phyloP scores from a whole-genome alignment of 331 rosid species.

The Arachis monticola region DNA sequence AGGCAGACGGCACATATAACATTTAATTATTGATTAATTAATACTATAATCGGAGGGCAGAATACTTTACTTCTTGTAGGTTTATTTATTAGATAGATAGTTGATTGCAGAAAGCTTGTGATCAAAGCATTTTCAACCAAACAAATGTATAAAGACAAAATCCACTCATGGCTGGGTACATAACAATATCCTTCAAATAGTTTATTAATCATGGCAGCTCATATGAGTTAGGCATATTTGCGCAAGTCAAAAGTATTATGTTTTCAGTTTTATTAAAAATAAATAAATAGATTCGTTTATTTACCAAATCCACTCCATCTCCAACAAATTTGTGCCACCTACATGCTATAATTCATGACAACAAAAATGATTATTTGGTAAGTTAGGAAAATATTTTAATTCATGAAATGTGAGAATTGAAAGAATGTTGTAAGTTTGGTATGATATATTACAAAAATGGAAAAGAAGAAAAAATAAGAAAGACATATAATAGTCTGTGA shows the following conservation, averaged over 20 bases:
- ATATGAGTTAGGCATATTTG: constrained; percentile 17
- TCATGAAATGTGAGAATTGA: not conserved
- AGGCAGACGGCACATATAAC: constrained; percentile 21
- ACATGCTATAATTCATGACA: too few species aligned
- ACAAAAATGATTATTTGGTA: not conserved
- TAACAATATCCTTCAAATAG: not conserved
- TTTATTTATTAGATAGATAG: not conserved
- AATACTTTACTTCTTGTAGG: not conserved
- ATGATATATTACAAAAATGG: too few species aligned
- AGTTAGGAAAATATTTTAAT: not conserved
- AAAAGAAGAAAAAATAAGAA: too few species aligned
- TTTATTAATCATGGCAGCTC: constrained; percentile 8
- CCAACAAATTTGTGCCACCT: not conserved
- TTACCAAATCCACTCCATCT: not conserved
- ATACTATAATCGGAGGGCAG: not conserved
- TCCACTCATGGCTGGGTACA: not conserved
- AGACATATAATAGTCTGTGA: too few species aligned
- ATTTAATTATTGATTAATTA: not conserved
- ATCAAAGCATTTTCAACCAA: constrained; percentile 16
- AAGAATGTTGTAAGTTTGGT: too few species aligned
- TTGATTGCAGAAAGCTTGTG: not conserved
- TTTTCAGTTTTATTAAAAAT: not conserved
- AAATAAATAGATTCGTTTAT: not conserved
- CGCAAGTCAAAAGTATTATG: constrained; percentile 29
- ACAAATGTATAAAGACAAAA: constrained; percentile 24